A percentile compares a stretch with the other conserved stretches of the same genome.
Evolutionary conservation across 768 basidiomycete genomes (phyloP).

Genomic region (Lyophyllum decastes): DNA sequence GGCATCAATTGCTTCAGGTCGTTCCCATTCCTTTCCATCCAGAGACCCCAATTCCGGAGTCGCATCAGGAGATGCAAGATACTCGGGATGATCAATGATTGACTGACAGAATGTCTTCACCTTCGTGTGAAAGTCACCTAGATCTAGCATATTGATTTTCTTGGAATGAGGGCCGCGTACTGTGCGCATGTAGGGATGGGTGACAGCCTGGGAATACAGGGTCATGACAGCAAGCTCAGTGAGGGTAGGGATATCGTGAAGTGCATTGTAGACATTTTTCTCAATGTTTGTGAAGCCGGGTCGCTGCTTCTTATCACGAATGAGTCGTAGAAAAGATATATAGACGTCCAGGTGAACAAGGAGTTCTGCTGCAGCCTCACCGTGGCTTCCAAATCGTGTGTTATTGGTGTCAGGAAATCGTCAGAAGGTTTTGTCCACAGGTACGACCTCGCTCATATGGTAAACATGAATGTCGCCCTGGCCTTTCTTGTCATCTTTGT

Average conservation of each 20-base stretch:
- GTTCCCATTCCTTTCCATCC: constrained; percentile 27
- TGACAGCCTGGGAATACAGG: constrained; percentile 26
- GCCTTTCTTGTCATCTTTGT: constrained; percentile 40
- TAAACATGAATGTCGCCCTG: constrained; percentile 24
- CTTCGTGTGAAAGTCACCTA: constrained; percentile 24
- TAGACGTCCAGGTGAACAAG: constrained; percentile 21
- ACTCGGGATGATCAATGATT: constrained; percentile 21
- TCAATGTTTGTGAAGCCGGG: constrained; percentile 20
- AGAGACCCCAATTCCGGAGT: constrained; percentile 15
- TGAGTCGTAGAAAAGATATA: constrained; percentile 23
- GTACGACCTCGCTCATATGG: constrained; percentile 18
- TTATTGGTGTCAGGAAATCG: constrained; percentile 32
- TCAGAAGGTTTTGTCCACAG: constrained; percentile 13
- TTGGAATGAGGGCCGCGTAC: constrained; percentile 19
- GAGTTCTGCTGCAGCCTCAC: constrained; percentile 26
- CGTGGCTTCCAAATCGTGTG: constrained; percentile 7
- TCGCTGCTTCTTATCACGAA: constrained; percentile 26
- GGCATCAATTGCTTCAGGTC: constrained; percentile 18
- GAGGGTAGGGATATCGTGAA: constrained; percentile 25
- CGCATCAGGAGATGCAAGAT: constrained; percentile 20
- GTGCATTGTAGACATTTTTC: constrained; percentile 24
- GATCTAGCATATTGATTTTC: constrained; percentile 23
- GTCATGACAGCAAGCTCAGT: constrained; percentile 28
- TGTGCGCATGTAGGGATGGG: constrained; percentile 27
- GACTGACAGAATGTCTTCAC: constrained; percentile 17